Evolutionary conservation across 2,329 filamentous ascomycete species (phyloP), one percentile per base, ranked within the genome.

Genomic region (Colletotrichum orchidophilum): DNA sequence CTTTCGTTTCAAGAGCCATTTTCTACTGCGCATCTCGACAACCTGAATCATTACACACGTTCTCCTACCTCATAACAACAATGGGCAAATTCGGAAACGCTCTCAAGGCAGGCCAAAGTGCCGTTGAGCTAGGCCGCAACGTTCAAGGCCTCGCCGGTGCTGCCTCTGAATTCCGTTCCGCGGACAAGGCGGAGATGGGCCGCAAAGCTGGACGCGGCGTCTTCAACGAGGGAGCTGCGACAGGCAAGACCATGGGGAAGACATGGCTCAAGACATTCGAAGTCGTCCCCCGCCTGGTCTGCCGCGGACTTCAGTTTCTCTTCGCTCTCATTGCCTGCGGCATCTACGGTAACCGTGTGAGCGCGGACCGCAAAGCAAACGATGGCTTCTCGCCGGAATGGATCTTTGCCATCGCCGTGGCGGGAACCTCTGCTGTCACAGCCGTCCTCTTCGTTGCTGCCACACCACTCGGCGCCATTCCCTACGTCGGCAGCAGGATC

Each of bases 241-340:
- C 76, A 3, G 83, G 83, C 76, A 85, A 84, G 75, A 80, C 80
- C 13, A 79, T 81, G 76, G 82, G 81, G 66, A 83, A 83, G 73
- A 81, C 84, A 21, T 84, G 83, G 76, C 77, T 86, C 74, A 83
- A 84, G 76, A 79, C 83, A 1, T 85, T 84, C 68, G 84, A 86
- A 75, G 81, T 79, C 52, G 74, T 88, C 63, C 80, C 84, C 35
- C 88, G 88, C 73, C 79, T 85, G 55, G 73, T 87, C 70, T 83
- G 91, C 18, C 92, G 93, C 72, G 85, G 90, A 76, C 80, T 93
- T 35, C 93, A 95, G 77, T 88, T 95, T 77, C 82, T 93, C 76
- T 86, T 94, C 76, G 93, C 88, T 55, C 81, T 95, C 69, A 87
- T 91, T 52, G 89, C 93, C 63, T 86, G 90, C 66, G 93, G 90